phyloP scores from a whole-genome alignment of 192 early-diverging fungal genomes.

The Coemansia sp. region DNA sequence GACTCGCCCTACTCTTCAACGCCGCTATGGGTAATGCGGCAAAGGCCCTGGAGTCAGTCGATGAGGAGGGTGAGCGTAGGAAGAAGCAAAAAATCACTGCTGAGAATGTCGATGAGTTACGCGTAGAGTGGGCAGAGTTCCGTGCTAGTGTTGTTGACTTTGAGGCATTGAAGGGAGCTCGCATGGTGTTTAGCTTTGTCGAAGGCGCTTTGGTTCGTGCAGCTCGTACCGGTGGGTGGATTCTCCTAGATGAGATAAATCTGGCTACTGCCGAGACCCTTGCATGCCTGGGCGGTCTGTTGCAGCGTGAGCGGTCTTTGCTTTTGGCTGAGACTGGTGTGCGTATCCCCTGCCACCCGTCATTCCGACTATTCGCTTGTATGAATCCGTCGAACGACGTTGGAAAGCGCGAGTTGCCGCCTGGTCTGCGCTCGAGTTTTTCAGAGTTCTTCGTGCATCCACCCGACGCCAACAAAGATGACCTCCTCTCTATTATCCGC shows the following conservation, averaged over 20 bases:
- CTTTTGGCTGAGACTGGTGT: slow-evolving; percentile 93
- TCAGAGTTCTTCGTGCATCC: slow-evolving; percentile 95
- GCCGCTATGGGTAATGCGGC: slow-evolving; percentile 57
- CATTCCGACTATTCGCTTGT: slow-evolving; percentile 96
- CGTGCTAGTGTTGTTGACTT: slow-evolving; percentile 64
- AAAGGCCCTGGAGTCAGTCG: slow-evolving; percentile 33
- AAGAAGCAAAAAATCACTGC: slow-evolving; percentile 39
- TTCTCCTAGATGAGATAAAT: slow-evolving; percentile 97
- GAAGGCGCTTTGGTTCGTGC: slow-evolving; percentile 94
- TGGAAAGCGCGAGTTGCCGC: slow-evolving; percentile 94
- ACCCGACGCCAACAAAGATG: slow-evolving; percentile 79
- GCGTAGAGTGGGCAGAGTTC: slow-evolving; percentile 79
- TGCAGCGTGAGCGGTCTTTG: slow-evolving; percentile 85
- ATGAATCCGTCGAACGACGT: slow-evolving; percentile 99
- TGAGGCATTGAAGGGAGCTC: slow-evolving; percentile 58
- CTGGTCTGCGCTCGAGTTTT: slow-evolving; percentile 88
- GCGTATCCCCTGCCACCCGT: slow-evolving; percentile 84
- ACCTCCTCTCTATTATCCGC: slow-evolving; percentile 80
- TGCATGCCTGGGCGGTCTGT: slow-evolving; percentile 85
- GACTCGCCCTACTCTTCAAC: slow-evolving; percentile 72
- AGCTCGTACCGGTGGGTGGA: slow-evolving; percentile 91
- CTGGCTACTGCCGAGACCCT: slow-evolving; percentile 95
- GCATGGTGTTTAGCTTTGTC: slow-evolving; percentile 90
- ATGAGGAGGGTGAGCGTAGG: slow-evolving; percentile 10
- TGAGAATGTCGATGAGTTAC: slow-evolving; percentile 42